phyloP scores from a whole-genome alignment of 2,329 filamentous ascomycete species.

The Stenocarpella maydis region DNA sequence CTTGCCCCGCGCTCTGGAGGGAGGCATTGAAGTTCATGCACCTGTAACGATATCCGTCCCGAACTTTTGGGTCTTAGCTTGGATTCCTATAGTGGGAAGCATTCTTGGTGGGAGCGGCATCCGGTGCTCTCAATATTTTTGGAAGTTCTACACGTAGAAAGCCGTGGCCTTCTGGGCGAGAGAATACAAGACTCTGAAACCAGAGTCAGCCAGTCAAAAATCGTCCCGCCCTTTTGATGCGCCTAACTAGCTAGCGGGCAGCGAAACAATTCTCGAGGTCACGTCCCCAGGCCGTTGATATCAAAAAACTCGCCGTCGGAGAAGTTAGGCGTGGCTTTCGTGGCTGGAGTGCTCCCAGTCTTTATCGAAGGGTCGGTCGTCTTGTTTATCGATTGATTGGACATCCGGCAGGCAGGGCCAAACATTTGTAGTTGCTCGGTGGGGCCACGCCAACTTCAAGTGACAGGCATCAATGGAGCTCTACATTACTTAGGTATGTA shows the following conservation, averaged over 20 bases:
- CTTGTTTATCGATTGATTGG: conserved; percentile 7
- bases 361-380: conserved; percentile 3
- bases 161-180: neutral
- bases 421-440: neutral
- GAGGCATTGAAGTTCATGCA: conserved; percentile 1
- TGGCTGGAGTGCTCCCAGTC: too few species aligned
- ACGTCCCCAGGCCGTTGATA: neutral
- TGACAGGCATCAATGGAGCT: conserved; percentile 25
- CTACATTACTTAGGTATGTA: too few species aligned
- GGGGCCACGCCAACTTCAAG: conserved; percentile 3
- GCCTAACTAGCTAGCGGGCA: neutral
- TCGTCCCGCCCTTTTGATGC: neutral
- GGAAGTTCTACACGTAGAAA: conserved; percentile 9
- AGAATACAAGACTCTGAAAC: neutral
- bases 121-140: neutral
- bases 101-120: conserved; percentile 14
- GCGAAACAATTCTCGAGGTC: neutral
- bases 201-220: neutral
- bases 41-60: neutral
- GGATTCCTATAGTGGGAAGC: conserved; percentile 1
- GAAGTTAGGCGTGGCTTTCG: neutral
- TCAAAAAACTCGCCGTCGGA: too few species aligned
- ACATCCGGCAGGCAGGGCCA: conserved; percentile 23
- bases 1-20: neutral
- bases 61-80: neutral